Conservation (phyloP, 2,329 filamentous ascomycete species). For the Metarhizium robertsii region DNA sequence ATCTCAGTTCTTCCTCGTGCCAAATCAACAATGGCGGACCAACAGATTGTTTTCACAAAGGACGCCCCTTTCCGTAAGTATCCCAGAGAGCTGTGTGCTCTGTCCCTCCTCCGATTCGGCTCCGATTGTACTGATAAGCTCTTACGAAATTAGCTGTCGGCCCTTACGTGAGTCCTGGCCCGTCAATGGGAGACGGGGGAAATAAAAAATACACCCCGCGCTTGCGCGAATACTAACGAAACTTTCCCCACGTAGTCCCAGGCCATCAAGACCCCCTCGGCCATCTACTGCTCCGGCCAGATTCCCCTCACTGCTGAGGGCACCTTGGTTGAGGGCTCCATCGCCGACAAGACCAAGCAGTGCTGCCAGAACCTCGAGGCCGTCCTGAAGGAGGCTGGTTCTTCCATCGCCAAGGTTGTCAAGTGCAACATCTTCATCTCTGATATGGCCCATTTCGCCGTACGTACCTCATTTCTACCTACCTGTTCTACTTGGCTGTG, state of each 20-base stretch:
- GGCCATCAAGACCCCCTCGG: constrained; percentile 54
- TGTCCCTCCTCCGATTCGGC: background rate
- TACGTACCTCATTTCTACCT: constrained; percentile 20
- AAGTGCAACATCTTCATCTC: constrained; percentile 89
- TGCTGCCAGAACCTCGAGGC: constrained; percentile 72
- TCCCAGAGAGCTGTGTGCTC: background rate
- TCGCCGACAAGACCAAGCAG: constrained; percentile 52
- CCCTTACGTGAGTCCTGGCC: constrained; percentile 45
- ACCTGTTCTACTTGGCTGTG: background rate
- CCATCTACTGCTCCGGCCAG: constrained; percentile 61
- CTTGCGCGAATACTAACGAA: background rate
- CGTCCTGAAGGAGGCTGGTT: constrained; percentile 75
- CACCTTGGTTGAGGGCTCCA: constrained; percentile 47
- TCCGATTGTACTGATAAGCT: constrained; percentile 1
- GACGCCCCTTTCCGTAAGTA: constrained; percentile 49
- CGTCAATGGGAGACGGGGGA: background rate
- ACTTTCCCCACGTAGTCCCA: constrained; percentile 39
- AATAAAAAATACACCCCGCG: background rate
- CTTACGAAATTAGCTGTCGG: constrained; percentile 39
- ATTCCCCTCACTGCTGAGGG: constrained; percentile 58
- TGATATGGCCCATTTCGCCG: constrained; percentile 80
- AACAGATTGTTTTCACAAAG: constrained; percentile 45
- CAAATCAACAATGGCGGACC: constrained; percentile 36
- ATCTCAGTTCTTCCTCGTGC: constrained; percentile 17
- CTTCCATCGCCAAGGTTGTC: constrained; percentile 68